Base-by-base conservation (phyloP, 2,329 filamentous ascomycete species). In the Neurospora sp. region DNA sequence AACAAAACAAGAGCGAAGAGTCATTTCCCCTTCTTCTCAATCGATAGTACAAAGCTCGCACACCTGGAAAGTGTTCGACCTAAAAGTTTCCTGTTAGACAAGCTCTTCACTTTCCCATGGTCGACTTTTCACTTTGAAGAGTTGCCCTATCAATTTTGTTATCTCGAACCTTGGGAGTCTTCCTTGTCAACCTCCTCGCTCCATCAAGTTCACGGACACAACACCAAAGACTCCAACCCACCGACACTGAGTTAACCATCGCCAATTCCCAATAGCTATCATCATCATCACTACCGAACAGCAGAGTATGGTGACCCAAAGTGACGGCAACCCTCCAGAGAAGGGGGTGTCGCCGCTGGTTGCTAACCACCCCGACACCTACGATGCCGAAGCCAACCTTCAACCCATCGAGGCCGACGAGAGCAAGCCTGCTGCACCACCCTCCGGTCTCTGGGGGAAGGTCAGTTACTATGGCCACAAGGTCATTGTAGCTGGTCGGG, bases 401-500 rank as follows among this genome's bases (percentile, higher is more conserved):
- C 52, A 52, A 52, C 13, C 15, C 28, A 33, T 33, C 52, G 52
- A 62, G 52, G 52, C 15, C 28, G 28, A 62, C 52, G 52, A 62
- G 52, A 62, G 8, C 52, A 62, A 62, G 52, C 52, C 52, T 33
- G 28, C 52, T 62, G 52, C 52, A 62, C 52, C 52, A 33, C 52
- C 52, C 28, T 62, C 52, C 15, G 52, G 52, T 36, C 23, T 62
- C 52, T 62, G 23, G 23, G 52, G 52, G 3, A 3, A 36, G 1
- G 8, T 62, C 28, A 3, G 13, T 36, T 10, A 62, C 13, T 62
- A 62, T 62, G 23, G 23, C 13, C 23, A 62, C 52, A 62, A 62
- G 52, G 52, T 62, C 52, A 62, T 66, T 38, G 70, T 70, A 66
- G 40, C n/a, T 2, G 76, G 75, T 23, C 73, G 80, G n/a, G 80